Evolutionary conservation across 345 rosid species (phyloP).

Genomic region (Erysimum cheiranthoides): DNA sequence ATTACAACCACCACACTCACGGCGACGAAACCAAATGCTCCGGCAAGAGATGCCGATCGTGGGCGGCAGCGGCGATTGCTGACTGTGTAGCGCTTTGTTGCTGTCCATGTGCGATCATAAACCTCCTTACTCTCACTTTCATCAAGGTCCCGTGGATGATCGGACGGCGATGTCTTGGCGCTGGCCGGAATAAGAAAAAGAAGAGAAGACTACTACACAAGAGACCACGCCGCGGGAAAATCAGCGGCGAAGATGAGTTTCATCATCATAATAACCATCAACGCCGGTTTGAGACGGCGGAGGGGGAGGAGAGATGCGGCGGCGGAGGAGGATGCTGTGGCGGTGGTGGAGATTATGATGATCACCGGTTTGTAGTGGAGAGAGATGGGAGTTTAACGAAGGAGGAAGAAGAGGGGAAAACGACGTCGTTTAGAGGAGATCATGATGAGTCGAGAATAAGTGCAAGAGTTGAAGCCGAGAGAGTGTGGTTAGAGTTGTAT

Average conservation of each 20-base stretch:
- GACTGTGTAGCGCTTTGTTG: conserved; percentile 92
- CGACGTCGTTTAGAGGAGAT: conserved; percentile 39
- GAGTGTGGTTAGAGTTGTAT: conserved; percentile 78
- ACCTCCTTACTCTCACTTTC: conserved; percentile 66
- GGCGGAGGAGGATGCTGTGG: conserved; percentile 26
- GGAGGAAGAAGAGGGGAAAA: conserved; percentile 31
- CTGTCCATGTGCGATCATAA: conserved; percentile 82
- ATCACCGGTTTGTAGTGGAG: conserved; percentile 46
- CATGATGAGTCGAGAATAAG: conserved; percentile 46
- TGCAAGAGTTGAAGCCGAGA: conserved; percentile 64
- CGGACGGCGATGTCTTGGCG: conserved; percentile 62
- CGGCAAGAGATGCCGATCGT: conserved; percentile 69
- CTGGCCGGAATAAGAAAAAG: conserved; percentile 36
- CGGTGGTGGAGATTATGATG: conserved; percentile 38
- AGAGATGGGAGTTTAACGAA: conserved; percentile 50
- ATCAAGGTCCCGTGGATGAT: conserved; percentile 77
- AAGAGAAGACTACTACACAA: conserved; percentile 2
- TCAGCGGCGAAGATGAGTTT: conserved; percentile 35
- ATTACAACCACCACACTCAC: conserved; percentile 40
- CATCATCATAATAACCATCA: conserved; percentile 12
- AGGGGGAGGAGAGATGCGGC: conserved; percentile 28
- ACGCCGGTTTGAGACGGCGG: conserved; percentile 38
- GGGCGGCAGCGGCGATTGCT: conserved; percentile 72
- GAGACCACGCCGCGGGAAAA: conserved; percentile 3
- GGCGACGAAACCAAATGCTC: conserved; percentile 56